Evolutionary conservation across 2,329 filamentous ascomycete species (phyloP).

Genomic region (Microsporum audouinii): DNA sequence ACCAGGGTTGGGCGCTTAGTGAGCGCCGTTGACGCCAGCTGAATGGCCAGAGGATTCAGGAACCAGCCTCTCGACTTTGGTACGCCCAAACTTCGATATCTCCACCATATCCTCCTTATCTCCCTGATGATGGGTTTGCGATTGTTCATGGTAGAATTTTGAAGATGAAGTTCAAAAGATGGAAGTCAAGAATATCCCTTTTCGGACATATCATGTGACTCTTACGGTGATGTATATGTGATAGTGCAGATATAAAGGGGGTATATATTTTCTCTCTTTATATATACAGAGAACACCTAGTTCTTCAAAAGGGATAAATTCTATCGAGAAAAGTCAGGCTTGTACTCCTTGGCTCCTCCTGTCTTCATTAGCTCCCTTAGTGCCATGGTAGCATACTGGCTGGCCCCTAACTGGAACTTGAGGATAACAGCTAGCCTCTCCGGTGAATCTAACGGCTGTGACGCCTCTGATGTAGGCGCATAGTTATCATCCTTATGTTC

Average conservation of each 20-base stretch:
- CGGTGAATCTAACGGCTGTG: slow-evolving; percentile 16
- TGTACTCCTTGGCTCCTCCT: slow-evolving; percentile 50
- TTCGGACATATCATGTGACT: background rate
- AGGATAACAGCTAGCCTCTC: slow-evolving; percentile 56
- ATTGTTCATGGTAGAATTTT: background rate
- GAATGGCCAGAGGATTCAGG: background rate
- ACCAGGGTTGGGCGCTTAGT: background rate
- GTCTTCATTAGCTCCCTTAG: slow-evolving; percentile 64
- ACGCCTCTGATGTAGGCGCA: slow-evolving; percentile 6
- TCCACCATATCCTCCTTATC: background rate
- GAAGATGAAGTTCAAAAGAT: background rate
- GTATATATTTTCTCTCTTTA: background rate
- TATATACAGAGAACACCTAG: background rate
- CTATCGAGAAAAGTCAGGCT: slow-evolving; percentile 50
- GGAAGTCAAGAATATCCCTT: background rate
- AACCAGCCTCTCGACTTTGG: background rate
- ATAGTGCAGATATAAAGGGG: background rate
- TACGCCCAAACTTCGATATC: background rate
- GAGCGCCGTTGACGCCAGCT: background rate
- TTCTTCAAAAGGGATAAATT: background rate
- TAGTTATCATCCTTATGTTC: slow-evolving; percentile 14
- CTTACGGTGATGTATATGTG: background rate
- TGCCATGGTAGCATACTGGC: slow-evolving; percentile 77
- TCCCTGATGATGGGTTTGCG: background rate
- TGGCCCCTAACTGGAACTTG: slow-evolving; percentile 64